phyloP scores from a whole-genome alignment of 257 asterid genomes.

The Solanum virginianum region DNA sequence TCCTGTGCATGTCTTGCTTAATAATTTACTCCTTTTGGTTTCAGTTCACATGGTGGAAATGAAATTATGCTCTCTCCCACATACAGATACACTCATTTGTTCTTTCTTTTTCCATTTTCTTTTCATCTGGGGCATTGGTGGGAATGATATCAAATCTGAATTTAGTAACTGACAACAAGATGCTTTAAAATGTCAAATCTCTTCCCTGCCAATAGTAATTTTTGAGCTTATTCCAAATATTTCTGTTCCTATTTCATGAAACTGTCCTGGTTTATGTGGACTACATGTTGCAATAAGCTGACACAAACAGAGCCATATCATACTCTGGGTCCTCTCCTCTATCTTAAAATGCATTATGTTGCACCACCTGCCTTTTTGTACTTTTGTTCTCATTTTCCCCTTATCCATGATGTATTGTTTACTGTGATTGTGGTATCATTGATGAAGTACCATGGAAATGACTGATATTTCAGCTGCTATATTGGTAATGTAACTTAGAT shows the following conservation, averaged over 20 bases:
- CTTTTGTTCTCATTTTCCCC: neutral
- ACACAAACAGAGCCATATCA: neutral
- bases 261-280: neutral
- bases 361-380: neutral
- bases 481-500: neutral
- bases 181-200: neutral
- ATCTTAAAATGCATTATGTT: neutral
- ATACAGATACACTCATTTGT: neutral
- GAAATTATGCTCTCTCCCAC: neutral
- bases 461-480: neutral
- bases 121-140: neutral
- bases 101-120: neutral
- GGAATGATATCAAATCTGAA: neutral
- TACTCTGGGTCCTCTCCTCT: neutral
- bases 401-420: neutral
- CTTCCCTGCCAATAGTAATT: neutral
- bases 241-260: neutral
- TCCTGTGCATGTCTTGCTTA: neutral
- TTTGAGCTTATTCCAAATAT: neutral
- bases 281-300: neutral
- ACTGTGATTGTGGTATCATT: neutral
- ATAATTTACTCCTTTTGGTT: neutral
- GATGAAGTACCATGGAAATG: neutral
- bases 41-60: neutral
- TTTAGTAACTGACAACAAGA: neutral